phyloP scores from a whole-genome alignment of 2,329 filamentous ascomycete genomes.

The Clarireedia hainanense region DNA sequence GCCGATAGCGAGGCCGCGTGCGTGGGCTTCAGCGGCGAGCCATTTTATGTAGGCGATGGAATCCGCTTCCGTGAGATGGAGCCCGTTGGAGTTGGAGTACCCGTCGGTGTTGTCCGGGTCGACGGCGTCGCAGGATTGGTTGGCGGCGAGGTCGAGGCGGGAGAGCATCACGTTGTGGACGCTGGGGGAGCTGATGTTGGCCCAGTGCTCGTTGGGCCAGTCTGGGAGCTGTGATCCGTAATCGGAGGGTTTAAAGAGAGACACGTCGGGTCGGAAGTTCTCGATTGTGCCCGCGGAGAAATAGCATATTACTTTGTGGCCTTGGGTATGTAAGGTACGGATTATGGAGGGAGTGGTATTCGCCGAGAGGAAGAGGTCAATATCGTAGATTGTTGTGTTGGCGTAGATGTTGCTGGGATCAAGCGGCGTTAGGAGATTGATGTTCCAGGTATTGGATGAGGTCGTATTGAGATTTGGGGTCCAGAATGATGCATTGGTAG shows the following conservation, averaged over 20 bases:
- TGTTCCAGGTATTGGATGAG: slow-evolving; percentile 10
- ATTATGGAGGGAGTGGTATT: slow-evolving; percentile 42
- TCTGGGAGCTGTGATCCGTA: slow-evolving; percentile 49
- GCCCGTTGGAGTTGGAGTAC: slow-evolving; percentile 53
- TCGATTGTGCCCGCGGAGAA: slow-evolving; percentile 67
- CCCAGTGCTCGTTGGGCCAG: slow-evolving; percentile 61
- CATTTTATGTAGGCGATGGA: slow-evolving; percentile 53
- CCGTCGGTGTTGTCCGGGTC: slow-evolving; percentile 66
- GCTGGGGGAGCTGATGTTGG: slow-evolving; percentile 46
- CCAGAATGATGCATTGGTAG: slow-evolving; percentile 6
- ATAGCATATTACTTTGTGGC: slow-evolving; percentile 63
- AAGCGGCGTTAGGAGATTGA: slow-evolving; percentile 2
- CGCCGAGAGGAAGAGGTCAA: slow-evolving; percentile 25
- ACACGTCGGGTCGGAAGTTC: slow-evolving; percentile 47
- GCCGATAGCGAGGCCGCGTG: slow-evolving; percentile 51
- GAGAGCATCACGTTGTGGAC: slow-evolving; percentile 57
- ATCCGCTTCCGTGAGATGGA: slow-evolving; percentile 48
- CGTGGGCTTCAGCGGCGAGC: slow-evolving; percentile 46
- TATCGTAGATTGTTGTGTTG: slow-evolving; percentile 28
- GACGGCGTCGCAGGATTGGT: slow-evolving; percentile 59
- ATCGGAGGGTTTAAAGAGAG: slow-evolving; percentile 45
- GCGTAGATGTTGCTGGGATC: slow-evolving; percentile 18
- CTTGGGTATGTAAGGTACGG: slow-evolving; percentile 37
- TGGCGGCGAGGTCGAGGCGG: slow-evolving; percentile 48
- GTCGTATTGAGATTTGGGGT: slow-evolving; percentile 1